Conservation (phyloP, 768 basidiomycete species). For the Lactarius sanguifluus region DNA sequence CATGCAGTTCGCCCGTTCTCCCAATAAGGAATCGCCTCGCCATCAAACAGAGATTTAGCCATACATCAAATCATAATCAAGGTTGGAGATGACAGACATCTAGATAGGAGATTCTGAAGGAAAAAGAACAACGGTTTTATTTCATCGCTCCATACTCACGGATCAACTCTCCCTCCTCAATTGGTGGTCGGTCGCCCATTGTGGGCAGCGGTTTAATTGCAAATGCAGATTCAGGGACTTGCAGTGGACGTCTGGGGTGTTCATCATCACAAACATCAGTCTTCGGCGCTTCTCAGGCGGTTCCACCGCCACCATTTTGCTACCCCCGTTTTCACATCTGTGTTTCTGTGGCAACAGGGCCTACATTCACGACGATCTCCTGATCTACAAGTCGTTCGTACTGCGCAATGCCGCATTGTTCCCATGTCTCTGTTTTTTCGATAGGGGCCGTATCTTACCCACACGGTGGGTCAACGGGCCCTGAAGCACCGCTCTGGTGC, state of each 20-base stretch:
- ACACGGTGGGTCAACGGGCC: neutral
- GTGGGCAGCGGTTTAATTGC: neutral
- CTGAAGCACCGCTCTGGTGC: neutral
- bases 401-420: neutral
- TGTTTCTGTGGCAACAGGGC: constrained; percentile 14
- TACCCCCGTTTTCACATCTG: neutral
- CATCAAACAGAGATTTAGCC: neutral
- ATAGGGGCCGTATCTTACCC: constrained; percentile 8
- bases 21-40: neutral
- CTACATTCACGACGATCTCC: neutral
- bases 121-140: neutral
- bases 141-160: neutral
- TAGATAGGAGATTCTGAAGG: neutral
- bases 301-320: neutral
- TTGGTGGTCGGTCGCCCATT: neutral
- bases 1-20: neutral
- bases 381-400: constrained; percentile 4
- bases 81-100: neutral
- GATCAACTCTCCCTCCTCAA: neutral
- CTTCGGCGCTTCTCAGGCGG: neutral
- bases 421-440: neutral
- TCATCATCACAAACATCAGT: neutral
- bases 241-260: neutral
- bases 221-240: neutral
- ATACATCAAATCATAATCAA: neutral